These are phyloP conservation scores for Colletotrichum orchidophilum DNA, from an alignment of 2,329 filamentous ascomycete genomes.

Conservation along the genomic window DNA sequence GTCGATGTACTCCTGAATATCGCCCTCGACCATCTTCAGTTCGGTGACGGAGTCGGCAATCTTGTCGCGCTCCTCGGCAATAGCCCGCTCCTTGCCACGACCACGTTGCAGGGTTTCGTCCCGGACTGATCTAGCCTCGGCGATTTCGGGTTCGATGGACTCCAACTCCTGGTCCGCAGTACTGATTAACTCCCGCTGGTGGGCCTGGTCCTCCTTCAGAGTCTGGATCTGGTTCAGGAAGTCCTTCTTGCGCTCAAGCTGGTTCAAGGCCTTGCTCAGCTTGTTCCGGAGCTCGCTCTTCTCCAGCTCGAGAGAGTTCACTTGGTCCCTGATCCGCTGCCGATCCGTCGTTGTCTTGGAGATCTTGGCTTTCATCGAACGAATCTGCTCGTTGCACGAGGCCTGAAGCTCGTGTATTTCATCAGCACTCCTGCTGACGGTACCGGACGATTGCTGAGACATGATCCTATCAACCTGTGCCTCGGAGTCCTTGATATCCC, in stretches of 20 bases:
- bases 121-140: constrained; percentile 77
- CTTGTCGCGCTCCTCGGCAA: constrained; percentile 75
- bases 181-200: constrained; percentile 76
- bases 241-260: constrained; percentile 83
- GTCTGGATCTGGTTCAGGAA: constrained; percentile 78
- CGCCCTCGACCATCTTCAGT: constrained; percentile 77
- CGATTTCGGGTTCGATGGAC: constrained; percentile 77
- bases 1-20: constrained; percentile 83
- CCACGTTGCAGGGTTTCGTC: constrained; percentile 81
- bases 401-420: constrained; percentile 84
- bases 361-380: constrained; percentile 70
- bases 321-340: constrained; percentile 74
- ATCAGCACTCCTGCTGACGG: constrained; percentile 75
- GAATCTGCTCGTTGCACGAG: constrained; percentile 72
- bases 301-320: constrained; percentile 79
- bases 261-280: constrained; percentile 74
- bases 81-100: constrained; percentile 75
- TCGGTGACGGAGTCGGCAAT: constrained; percentile 81
- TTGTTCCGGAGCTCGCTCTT: constrained; percentile 79
- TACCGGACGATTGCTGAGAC: constrained; percentile 78
- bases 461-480: constrained; percentile 78
- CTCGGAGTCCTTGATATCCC: constrained; percentile 77
- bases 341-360: constrained; percentile 74
- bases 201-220: constrained; percentile 72
- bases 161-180: constrained; percentile 78